Conservation (phyloP, 164 flowering plant genomes). For the Aristolochia contorta region DNA sequence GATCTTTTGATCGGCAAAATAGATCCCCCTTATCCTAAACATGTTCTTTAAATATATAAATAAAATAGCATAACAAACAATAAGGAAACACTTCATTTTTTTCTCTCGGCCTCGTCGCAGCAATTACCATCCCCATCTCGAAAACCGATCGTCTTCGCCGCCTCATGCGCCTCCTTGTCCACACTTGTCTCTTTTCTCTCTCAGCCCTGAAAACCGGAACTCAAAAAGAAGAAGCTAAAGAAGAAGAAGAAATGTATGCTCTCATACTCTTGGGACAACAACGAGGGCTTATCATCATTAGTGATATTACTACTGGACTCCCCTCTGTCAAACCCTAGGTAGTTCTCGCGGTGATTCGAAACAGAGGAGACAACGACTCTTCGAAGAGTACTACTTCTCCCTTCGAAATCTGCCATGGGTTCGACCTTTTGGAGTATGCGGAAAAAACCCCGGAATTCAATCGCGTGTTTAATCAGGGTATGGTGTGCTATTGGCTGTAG, state of each 20-base stretch:
- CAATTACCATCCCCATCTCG: not conserved
- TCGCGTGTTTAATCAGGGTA: constrained; percentile 5
- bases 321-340: not conserved
- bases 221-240: too few relatives aligned
- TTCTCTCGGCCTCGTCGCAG: not conserved
- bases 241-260: not conserved
- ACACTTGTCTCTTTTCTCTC: not conserved
- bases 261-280: not conserved
- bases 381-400: not conserved
- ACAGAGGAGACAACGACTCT: not conserved
- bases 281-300: not conserved
- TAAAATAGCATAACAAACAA: too few relatives aligned
- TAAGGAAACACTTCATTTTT: too few relatives aligned
- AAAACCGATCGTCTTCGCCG: constrained; percentile 3
- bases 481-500: constrained; percentile 2
- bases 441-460: constrained; percentile 2
- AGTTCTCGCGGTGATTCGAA: not conserved
- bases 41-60: too few relatives aligned
- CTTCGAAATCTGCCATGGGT: constrained; percentile 2
- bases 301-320: not conserved
- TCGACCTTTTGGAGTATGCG: not conserved
- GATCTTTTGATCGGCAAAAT: too few relatives aligned
- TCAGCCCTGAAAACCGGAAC: not conserved
- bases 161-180: constrained; percentile 5
- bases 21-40: too few relatives aligned